These are phyloP conservation scores for Drechmeria coniospora DNA, from an alignment of 2,329 filamentous ascomycete genomes.

Conservation along the genomic window DNA sequence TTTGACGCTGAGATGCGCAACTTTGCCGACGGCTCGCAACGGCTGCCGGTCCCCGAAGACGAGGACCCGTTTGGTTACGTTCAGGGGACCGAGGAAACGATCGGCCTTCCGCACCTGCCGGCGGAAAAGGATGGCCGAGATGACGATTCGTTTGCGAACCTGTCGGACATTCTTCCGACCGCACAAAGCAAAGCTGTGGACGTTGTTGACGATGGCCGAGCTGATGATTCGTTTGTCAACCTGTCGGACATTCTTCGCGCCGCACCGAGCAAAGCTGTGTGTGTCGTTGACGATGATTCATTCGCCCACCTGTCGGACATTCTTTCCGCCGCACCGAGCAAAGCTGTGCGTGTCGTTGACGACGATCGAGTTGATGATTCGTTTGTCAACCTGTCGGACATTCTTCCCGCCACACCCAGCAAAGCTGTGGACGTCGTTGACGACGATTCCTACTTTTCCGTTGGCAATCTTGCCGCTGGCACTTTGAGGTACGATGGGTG, in stretches of 20 bases:
- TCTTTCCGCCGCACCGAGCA: too few relatives aligned
- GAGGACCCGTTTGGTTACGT: conserved; percentile 25
- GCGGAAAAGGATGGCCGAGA: background rate
- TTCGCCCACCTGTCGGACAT: too few relatives aligned
- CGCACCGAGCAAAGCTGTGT: too few relatives aligned
- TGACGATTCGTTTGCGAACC: background rate
- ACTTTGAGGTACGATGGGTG: too few relatives aligned
- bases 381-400: conserved; percentile 11
- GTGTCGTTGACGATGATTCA: too few relatives aligned
- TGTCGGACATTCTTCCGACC: background rate
- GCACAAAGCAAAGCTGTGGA: background rate
- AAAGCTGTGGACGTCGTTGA: conserved; percentile 1
- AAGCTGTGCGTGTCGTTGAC: too few relatives aligned
- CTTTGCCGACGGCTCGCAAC: conserved; percentile 28
- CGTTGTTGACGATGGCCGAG: too few relatives aligned
- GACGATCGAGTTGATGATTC: conserved; percentile 6
- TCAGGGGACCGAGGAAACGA: conserved; percentile 4
- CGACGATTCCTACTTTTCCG: conserved; percentile 7
- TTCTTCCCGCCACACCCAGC: conserved; percentile 5
- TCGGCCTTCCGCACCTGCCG: conserved; percentile 1
- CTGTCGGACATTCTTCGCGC: too few relatives aligned
- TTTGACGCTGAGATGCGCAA: conserved; percentile 49
- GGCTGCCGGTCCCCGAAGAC: conserved; percentile 9
- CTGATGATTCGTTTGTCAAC: too few relatives aligned
- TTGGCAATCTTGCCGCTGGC: conserved; percentile 9